Evolutionary conservation across 2,329 filamentous ascomycete genomes (phyloP), one percentile per base, ranked within the genome.

Genomic region (Cryphonectria carpinicola): DNA sequence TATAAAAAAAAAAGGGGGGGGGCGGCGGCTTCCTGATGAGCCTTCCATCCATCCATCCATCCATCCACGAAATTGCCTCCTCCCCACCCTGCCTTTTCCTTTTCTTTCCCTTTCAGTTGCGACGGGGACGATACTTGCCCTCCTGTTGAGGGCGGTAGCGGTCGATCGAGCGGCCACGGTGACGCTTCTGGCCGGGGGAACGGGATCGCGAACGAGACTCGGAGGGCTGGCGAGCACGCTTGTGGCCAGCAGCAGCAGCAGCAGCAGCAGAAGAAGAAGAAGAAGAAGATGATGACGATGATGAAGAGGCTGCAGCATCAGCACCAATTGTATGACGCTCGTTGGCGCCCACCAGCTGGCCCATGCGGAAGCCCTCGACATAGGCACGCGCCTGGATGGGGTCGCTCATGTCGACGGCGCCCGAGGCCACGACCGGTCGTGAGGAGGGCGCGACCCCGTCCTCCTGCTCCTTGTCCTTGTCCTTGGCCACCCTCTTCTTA

Each of bases 341-440:
- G 3, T 22, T n/a, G 46, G 46, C 22, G 35, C 35, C 52, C 22
- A 68, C 68, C 14, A 70, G 58, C 58, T 67, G 70, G 4, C 74
- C 75, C 39, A 72, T 63, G 1, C 69, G 70, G 25, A 76, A 65
- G 41, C 76, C 76, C 43, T 77, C 73, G 4, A 77, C 65, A 52
- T 74, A 76, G 28, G 74, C 75, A 8, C 65, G 72, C 4, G 70
- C 62, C 32, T 70, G 71, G 32, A 70, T 67, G 4, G 71, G 67
- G 35, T 74, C 74, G 46, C 60, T 52, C 66, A 72, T 72, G 37
- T 72, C 65, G 13, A 72, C 65, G 13, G 70, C 65, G 14, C 46
- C 46, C 3, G 67, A 54, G 32, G 46, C n/a, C n/a, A 54, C 37
- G 13, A 52, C 32, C 2, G 58, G 70, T 13, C 13, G 28, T 17